phyloP scores from a whole-genome alignment of 1,284 basidiomycete species.

The Papiliotrema nemorosa region DNA sequence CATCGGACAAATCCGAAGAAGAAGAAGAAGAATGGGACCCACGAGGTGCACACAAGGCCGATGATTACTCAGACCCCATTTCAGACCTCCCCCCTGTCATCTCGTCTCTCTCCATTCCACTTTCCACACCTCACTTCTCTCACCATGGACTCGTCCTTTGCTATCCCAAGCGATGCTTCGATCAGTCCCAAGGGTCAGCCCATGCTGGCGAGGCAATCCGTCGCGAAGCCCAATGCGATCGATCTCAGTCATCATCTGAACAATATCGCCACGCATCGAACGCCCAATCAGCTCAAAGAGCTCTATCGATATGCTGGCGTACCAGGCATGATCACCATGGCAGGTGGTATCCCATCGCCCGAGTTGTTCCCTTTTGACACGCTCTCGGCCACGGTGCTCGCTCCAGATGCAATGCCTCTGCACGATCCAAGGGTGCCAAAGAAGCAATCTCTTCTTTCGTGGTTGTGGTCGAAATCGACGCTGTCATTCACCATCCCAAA shows the following conservation, averaged over 20 bases:
- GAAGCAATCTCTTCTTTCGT: constrained; percentile 56
- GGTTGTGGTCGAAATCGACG: constrained; percentile 53
- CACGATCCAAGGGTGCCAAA: constrained; percentile 56
- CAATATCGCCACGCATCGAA: constrained; percentile 56
- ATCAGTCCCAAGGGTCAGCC: background rate
- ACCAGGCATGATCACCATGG: constrained; percentile 42
- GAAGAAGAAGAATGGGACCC: no score
- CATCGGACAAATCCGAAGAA: no score
- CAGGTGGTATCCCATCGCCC: constrained; percentile 48
- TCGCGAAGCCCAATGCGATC: constrained; percentile 48
- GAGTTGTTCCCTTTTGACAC: constrained; percentile 50
- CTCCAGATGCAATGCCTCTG: constrained; percentile 39
- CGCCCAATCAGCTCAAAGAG: constrained; percentile 61
- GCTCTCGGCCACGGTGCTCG: constrained; percentile 40
- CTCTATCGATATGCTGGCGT: constrained; percentile 41
- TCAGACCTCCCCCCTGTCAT: no score
- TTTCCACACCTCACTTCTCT: background rate
- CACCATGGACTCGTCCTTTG: constrained; percentile 35
- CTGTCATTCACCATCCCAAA: constrained; percentile 61
- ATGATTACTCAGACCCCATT: no score
- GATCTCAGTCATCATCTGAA: constrained; percentile 63
- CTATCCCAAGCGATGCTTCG: constrained; percentile 14
- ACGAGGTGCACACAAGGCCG: no score
- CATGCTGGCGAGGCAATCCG: background rate
- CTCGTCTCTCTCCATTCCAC: background rate